Conservation (phyloP, 352 stramenopile genomes). For the Globisporangium cystogenes region DNA sequence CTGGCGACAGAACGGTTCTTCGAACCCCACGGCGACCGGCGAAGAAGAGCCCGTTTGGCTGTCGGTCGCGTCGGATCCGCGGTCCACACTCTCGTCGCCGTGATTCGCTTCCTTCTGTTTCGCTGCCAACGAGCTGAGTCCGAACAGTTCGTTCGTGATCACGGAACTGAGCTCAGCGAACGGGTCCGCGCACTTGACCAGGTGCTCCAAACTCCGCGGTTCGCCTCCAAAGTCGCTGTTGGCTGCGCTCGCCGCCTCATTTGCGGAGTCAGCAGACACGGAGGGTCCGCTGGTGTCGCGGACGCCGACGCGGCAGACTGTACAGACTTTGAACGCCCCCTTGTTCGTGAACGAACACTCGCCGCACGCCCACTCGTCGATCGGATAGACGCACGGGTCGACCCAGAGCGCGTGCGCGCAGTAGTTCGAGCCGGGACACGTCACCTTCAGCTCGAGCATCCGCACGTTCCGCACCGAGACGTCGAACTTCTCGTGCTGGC, state of each 20-base stretch:
- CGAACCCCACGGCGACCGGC: slow-evolving; percentile 43
- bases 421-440: slow-evolving; percentile 69
- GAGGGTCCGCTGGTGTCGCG: slow-evolving; percentile 7
- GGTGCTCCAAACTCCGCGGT: neutral
- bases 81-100: neutral
- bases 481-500: slow-evolving; percentile 48
- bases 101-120: slow-evolving; percentile 1
- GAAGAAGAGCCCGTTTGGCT: neutral
- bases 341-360: slow-evolving; percentile 75
- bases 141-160: slow-evolving; percentile 14
- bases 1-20: slow-evolving; percentile 75
- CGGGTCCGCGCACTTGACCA: slow-evolving; percentile 1
- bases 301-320: slow-evolving; percentile 33
- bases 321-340: slow-evolving; percentile 37
- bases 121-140: slow-evolving; percentile 6
- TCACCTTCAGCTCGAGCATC: slow-evolving; percentile 71
- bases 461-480: slow-evolving; percentile 48
- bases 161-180: slow-evolving; percentile 18
- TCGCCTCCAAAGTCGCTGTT: neutral
- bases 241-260: neutral
- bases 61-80: neutral
- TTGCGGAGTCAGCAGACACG: neutral
- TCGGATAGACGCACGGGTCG: slow-evolving; percentile 55
- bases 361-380: slow-evolving; percentile 68
- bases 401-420: slow-evolving; percentile 80